These are phyloP conservation scores for Limonium bicolor DNA, from an alignment of 148 eudicot genomes.

Conservation along the genomic window DNA sequence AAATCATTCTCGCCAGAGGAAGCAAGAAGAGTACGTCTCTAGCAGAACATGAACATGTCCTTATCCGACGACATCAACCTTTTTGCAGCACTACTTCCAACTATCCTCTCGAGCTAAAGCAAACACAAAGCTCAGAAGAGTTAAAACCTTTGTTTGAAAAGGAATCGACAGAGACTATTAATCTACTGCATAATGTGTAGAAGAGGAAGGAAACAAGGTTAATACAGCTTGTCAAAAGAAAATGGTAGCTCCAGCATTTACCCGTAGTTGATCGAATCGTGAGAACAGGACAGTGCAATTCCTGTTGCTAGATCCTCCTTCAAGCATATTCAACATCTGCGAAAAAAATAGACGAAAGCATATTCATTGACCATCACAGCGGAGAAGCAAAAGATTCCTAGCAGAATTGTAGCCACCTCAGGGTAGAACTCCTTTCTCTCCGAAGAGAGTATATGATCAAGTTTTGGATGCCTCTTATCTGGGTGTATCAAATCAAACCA, in stretches of 20 bases:
- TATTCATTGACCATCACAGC: neutral
- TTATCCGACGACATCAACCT: slow-evolving; percentile 66
- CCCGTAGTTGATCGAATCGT: slow-evolving; percentile 59
- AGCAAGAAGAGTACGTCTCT: no score
- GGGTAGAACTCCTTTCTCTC: slow-evolving; percentile 97
- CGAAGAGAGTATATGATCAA: slow-evolving; percentile 78
- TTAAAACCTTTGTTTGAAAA: no score
- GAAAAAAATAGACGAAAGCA: neutral
- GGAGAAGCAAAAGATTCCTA: neutral
- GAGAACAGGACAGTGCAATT: slow-evolving; percentile 67
- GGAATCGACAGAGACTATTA: neutral
- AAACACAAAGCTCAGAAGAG: no score
- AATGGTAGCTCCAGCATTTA: slow-evolving; percentile 9
- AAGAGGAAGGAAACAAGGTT: neutral
- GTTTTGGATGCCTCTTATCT: slow-evolving; percentile 89
- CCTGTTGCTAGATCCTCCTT: slow-evolving; percentile 61
- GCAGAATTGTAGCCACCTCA: slow-evolving; percentile 32
- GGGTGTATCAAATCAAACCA: slow-evolving; percentile 2
- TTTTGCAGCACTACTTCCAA: slow-evolving; percentile 67
- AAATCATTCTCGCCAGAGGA: no score
- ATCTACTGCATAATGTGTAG: neutral
- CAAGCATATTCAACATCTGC: slow-evolving; percentile 87
- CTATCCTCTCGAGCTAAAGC: slow-evolving; percentile 70
- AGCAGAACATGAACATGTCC: slow-evolving; percentile 47
- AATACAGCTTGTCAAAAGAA: neutral